A percentile compares a stretch with the other conserved stretches of the same genome.
Conservation (phyloP, 2,329 filamentous ascomycete genomes). For the Pseudocercospora ulei region DNA sequence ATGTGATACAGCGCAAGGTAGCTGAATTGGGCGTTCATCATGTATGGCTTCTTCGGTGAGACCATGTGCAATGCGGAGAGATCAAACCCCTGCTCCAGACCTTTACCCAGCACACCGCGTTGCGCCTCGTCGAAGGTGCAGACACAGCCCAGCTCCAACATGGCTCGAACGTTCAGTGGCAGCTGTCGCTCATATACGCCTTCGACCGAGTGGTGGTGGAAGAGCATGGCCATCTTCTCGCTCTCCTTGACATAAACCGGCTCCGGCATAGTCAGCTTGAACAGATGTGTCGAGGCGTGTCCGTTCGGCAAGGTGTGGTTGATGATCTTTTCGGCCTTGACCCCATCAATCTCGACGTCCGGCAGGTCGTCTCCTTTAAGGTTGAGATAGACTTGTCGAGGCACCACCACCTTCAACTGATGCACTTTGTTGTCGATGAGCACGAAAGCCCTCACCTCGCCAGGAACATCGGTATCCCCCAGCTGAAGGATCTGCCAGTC, state of each 20-base stretch:
- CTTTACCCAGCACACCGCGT: conserved; percentile 80
- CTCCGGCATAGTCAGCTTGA: conserved; percentile 85
- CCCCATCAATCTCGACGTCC: conserved; percentile 75
- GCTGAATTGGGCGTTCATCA: conserved; percentile 56
- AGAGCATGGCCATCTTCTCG: conserved; percentile 69
- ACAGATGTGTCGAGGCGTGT: conserved; percentile 84
- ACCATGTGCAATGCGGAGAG: conserved; percentile 62
- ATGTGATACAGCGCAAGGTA: conserved; percentile 94
- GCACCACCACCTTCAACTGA: conserved; percentile 75
- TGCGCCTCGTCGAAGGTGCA: conserved; percentile 91
- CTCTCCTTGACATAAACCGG: conserved; percentile 75
- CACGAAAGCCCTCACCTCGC: conserved; percentile 78
- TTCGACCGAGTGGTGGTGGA: conserved; percentile 89
- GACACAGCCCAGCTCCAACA: conserved; percentile 78
- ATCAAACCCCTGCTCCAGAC: conserved; percentile 88
- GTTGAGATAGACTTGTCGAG: conserved; percentile 82
- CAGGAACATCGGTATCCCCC: conserved; percentile 68
- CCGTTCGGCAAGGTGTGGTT: conserved; percentile 90
- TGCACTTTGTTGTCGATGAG: conserved; percentile 91
- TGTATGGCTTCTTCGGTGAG: conserved; percentile 61
- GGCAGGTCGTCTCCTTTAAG: conserved; percentile 79
- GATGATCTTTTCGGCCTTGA: conserved; percentile 84
- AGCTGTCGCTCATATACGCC: conserved; percentile 95
- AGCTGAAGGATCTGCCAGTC: conserved; percentile 94
- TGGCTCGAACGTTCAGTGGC: conserved; percentile 72